phyloP scores from a whole-genome alignment of 73 alveolate genomes.

The Paramecium sexaurelia region DNA sequence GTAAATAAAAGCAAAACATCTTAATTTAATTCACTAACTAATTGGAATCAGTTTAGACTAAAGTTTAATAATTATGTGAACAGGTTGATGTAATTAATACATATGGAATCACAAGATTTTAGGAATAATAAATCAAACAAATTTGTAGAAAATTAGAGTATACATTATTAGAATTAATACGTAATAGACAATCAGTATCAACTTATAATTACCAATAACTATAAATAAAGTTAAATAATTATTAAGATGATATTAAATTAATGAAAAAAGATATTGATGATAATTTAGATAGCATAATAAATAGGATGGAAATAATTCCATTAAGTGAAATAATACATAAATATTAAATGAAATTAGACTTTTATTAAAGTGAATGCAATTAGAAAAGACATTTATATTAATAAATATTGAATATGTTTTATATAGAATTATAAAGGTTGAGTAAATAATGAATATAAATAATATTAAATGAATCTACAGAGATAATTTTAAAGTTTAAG shows the following conservation, averaged over 20 bases:
- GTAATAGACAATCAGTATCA: background rate
- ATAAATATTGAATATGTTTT: background rate
- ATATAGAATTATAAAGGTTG: background rate
- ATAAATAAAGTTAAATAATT: background rate
- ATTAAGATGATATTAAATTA: background rate
- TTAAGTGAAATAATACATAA: background rate
- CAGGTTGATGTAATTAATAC: background rate
- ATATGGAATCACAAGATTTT: background rate
- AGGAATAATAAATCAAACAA: background rate
- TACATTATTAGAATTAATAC: background rate
- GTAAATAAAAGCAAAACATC: background rate
- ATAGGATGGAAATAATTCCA: background rate
- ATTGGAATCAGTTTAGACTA: background rate
- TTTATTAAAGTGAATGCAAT: background rate
- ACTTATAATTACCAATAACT: background rate
- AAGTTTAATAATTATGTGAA: background rate
- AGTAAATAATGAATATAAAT: background rate
- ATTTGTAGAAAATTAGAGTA: background rate
- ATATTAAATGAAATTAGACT: constrained; percentile 2
- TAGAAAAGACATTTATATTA: background rate
- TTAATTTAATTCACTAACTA: background rate
- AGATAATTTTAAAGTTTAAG: constrained; percentile 27
- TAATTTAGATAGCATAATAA: background rate
- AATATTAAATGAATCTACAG: background rate
- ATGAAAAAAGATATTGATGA: background rate